Conservation (phyloP, 495 filamentous ascomycete species). For the Hypoxylon trugodes region DNA sequence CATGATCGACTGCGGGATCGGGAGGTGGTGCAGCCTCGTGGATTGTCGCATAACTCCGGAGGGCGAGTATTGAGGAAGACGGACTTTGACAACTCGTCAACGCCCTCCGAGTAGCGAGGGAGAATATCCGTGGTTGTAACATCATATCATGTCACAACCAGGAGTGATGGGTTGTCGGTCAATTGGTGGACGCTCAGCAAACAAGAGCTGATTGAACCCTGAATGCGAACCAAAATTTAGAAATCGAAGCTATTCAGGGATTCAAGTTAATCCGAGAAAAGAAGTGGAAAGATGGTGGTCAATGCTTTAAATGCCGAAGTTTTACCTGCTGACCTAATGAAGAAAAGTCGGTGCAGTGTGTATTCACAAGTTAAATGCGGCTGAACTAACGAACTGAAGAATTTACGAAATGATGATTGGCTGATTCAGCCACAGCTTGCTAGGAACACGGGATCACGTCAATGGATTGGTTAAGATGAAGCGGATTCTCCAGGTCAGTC, state of each 20-base stretch:
- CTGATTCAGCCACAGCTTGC: conserved; percentile 13
- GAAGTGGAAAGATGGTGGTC: conserved; percentile 12
- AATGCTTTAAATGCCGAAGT: conserved; percentile 13
- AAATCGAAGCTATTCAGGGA: conserved; percentile 42
- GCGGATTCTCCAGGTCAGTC: conserved; percentile 13
- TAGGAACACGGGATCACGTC: conserved; percentile 43
- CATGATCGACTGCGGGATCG: conserved; percentile 46
- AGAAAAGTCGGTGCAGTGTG: background rate
- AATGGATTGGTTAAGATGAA: conserved; percentile 36
- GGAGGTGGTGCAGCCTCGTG: conserved; percentile 50
- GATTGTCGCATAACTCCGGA: conserved; percentile 65
- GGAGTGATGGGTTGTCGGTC: conserved; percentile 3
- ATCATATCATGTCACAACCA: conserved; percentile 50
- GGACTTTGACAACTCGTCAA: conserved; percentile 54
- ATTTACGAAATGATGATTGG: conserved; percentile 15
- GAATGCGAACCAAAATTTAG: conserved; percentile 32
- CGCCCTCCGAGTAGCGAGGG: conserved; percentile 57
- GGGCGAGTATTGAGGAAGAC: conserved; percentile 45
- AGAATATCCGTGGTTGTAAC: conserved; percentile 72
- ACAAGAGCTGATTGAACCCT: conserved; percentile 13
- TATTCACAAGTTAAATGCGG: too few relatives aligned
- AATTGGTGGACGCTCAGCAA: conserved; percentile 14
- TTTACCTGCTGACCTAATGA: conserved; percentile 11
- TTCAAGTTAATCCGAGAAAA: conserved; percentile 41
- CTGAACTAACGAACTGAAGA: background rate